Evolutionary conservation across 1,284 basidiomycete genomes (phyloP).

Genomic region (Trichosporon faecale): DNA sequence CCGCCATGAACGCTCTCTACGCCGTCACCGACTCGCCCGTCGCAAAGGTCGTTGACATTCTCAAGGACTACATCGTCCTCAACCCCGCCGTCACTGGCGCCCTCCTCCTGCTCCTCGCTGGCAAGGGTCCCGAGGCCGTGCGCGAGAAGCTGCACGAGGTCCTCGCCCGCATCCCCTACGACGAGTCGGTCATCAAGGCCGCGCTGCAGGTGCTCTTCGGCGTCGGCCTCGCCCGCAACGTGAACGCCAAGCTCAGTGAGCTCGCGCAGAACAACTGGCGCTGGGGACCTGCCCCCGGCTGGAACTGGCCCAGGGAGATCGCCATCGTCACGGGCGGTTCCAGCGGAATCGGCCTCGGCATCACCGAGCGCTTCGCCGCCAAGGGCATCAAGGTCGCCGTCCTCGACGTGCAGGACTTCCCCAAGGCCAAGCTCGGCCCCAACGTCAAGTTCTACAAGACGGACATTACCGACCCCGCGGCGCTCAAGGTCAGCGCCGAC

Average conservation of each 20-base stretch:
- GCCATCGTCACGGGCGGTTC: conserved; percentile 18
- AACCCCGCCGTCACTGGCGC: conserved; percentile 11
- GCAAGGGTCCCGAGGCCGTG: background rate
- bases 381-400: conserved; percentile 19
- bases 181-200: background rate
- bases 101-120: background rate
- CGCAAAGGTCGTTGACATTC: background rate
- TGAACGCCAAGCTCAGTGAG: conserved; percentile 9
- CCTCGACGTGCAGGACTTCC: conserved; percentile 14
- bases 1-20: conserved; percentile 15
- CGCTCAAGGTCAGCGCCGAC: conserved; percentile 11
- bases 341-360: conserved; percentile 15
- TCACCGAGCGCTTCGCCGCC: conserved; percentile 6
- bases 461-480: conserved; percentile 17
- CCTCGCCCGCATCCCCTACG: background rate
- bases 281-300: conserved; percentile 8
- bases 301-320: conserved; percentile 18
- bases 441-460: conserved; percentile 16
- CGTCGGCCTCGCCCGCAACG: conserved; percentile 8
- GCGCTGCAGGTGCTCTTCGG: conserved; percentile 8
- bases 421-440: background rate
- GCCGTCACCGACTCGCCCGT: conserved; percentile 10
- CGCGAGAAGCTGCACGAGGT: conserved; percentile 4
- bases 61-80: conserved; percentile 3
- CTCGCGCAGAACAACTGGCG: conserved; percentile 15